Evolutionary conservation across 768 basidiomycete genomes (phyloP).

Genomic region (Lentinula raphanica): DNA sequence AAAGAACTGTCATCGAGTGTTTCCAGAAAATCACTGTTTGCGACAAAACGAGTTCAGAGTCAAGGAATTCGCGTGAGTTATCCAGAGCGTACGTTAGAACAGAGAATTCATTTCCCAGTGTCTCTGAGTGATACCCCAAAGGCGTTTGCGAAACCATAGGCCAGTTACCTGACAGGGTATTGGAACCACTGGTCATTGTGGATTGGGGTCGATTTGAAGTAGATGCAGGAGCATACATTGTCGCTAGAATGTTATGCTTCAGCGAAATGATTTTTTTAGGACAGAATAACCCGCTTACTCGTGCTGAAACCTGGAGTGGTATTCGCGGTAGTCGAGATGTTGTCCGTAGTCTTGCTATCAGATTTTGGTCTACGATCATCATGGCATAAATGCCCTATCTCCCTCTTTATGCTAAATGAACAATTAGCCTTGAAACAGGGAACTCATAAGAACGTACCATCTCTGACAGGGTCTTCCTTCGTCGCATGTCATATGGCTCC

Average conservation of each 20-base stretch:
- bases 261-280: no score
- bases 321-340: background rate
- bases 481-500: constrained; percentile 91
- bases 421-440: constrained; percentile 3
- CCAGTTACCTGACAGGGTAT: constrained; percentile 36
- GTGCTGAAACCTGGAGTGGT: background rate
- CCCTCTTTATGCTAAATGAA: constrained; percentile 77
- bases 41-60: background rate
- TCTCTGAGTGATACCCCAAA: constrained; percentile 70
- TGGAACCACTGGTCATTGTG: constrained; percentile 17
- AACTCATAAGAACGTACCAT: constrained; percentile 49
- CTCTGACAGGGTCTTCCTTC: constrained; percentile 88
- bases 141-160: constrained; percentile 42
- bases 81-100: constrained; percentile 61
- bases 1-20: constrained; percentile 82
- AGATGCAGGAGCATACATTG: constrained; percentile 30
- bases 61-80: constrained; percentile 4
- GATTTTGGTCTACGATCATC: constrained; percentile 69
- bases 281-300: no score
- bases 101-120: constrained; percentile 76
- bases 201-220: constrained; percentile 7
- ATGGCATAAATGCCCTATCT: constrained; percentile 92
- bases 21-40: constrained; percentile 75
- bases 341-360: constrained; percentile 18
- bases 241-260: constrained; percentile 26